Evolutionary conservation across 2,329 filamentous ascomycete genomes (phyloP).

Genomic region (Plenodomus biglobosus): DNA sequence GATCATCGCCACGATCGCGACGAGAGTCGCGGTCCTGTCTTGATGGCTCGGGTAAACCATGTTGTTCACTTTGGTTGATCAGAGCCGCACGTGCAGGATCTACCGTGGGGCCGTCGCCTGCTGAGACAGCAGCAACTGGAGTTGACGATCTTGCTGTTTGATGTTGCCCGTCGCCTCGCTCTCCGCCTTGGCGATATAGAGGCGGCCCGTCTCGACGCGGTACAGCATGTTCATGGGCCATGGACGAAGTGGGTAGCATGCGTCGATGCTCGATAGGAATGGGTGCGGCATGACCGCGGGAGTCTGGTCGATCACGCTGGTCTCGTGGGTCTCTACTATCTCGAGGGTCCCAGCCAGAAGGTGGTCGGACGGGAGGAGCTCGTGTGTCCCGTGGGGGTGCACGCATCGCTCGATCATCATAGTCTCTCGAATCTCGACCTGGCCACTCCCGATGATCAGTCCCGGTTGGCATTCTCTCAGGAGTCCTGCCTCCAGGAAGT

Average conservation of each 20-base stretch:
- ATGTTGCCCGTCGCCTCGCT: slow-evolving; percentile 21
- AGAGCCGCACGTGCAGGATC: slow-evolving; percentile 50
- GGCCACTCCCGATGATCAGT: slow-evolving; percentile 39
- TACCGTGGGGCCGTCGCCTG: slow-evolving; percentile 32
- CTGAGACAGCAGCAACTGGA: slow-evolving; percentile 12
- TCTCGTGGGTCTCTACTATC: slow-evolving; percentile 35
- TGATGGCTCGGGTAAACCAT: slow-evolving; percentile 30
- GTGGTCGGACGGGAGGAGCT: slow-evolving; percentile 24
- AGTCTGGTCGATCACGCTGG: slow-evolving; percentile 34
- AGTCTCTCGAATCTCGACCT: slow-evolving; percentile 36
- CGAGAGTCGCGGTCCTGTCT: slow-evolving; percentile 33
- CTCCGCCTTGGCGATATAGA: slow-evolving; percentile 17
- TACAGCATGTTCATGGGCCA: slow-evolving; percentile 25
- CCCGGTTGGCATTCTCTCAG: slow-evolving; percentile 31
- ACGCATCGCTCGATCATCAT: slow-evolving; percentile 41
- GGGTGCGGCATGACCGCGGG: slow-evolving; percentile 27
- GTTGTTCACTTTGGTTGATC: slow-evolving; percentile 39
- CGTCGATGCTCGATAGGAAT: slow-evolving; percentile 24
- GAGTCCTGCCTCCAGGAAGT: slow-evolving; percentile 37
- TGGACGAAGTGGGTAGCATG: slow-evolving; percentile 24
- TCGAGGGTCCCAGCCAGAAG: slow-evolving; percentile 28
- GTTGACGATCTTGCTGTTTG: slow-evolving; percentile 16
- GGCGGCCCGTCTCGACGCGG: slow-evolving; percentile 32
- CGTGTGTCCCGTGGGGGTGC: slow-evolving; percentile 37
- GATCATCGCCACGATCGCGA: slow-evolving; percentile 29